Evolutionary conservation across 2,329 filamentous ascomycete genomes (phyloP).

Genomic region (Botrytis paeoniae): DNA sequence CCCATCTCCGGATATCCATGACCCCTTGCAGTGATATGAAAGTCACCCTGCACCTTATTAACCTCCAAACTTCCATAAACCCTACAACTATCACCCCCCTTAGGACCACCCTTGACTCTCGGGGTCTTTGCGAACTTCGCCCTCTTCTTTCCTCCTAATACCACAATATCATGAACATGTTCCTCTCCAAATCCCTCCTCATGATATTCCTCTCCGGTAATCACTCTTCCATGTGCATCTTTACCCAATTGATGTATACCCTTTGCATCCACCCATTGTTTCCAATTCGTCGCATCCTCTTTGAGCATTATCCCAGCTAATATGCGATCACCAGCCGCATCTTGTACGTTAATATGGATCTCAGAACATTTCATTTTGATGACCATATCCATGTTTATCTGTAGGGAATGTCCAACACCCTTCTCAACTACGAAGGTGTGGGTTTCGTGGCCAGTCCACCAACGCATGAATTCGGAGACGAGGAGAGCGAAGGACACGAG

Average conservation of each 20-base stretch:
- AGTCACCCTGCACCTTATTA: conserved; percentile 97
- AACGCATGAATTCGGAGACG: conserved; percentile 73
- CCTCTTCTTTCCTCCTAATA: conserved; percentile 59
- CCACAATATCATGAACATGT: conserved; percentile 88
- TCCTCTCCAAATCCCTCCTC: conserved; percentile 73
- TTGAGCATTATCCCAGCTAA: conserved; percentile 72
- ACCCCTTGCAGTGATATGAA: conserved; percentile 92
- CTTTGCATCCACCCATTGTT: conserved; percentile 72
- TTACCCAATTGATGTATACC: conserved; percentile 60
- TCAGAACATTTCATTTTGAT: conserved; percentile 83
- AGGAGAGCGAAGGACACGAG: conserved; percentile 72
- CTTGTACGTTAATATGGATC: conserved; percentile 95
- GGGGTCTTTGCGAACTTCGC: conserved; percentile 76
- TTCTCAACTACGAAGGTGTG: conserved; percentile 95
- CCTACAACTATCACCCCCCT: conserved; percentile 69
- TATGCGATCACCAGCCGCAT: conserved; percentile 89
- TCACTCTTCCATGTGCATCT: conserved; percentile 52
- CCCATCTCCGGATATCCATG: conserved; percentile 89
- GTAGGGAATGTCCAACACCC: conserved; percentile 78
- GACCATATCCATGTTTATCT: conserved; percentile 95
- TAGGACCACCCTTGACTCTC: conserved; percentile 43
- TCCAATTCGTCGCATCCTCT: conserved; percentile 77
- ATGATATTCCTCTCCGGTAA: conserved; percentile 58
- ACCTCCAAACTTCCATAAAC: conserved; percentile 86
- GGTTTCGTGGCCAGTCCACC: conserved; percentile 79